Evolutionary conservation across 305 asterid genomes (phyloP), one percentile per base, ranked within the genome.

Genomic region (Solanum hybrid): DNA sequence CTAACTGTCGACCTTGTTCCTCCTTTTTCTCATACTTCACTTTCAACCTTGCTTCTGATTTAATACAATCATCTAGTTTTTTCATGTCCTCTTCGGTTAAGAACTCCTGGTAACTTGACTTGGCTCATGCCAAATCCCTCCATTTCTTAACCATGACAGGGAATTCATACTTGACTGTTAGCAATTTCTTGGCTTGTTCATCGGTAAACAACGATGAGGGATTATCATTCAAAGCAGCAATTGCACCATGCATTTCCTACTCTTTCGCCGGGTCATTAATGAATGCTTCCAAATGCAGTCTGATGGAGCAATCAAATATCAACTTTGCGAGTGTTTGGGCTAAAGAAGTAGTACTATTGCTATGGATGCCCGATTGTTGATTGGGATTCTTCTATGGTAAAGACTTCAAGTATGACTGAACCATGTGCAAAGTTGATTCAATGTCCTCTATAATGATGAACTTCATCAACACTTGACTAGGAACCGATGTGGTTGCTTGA

Each of bases 81-180:
- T 45, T 78, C 56, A 7, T 78, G 15, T 88, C 86, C 71, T 64
- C 60, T 85, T 88, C 87, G 78, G 34, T 64, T 4, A 88, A 42
- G 27, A 88, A 88, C 27, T 88, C 37, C 37, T 64, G 24, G 60
- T 75, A 64, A 31, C 86, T 88, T 38, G 66, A 51, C 22, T 60
- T 38, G 71, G 56, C 77, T 66, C 9, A 71, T 15, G 87, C 69
- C 26, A 66, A 40, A 51, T 88, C 77, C 29, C 86, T 78, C 80
- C 79, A 88, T 78, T 78, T 85, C 51, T 78, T 45, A 40, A 60
- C 66, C 75, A 88, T 88, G 87, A 79, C 6, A 3, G 89, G 87
- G 27, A 88, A 88, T 84, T 88, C 79, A 60, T 88, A 69, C 85
- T 45, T 78, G 82, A 88, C 14, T 73, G 38, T 64, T 24, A 88